Evolutionary conservation across 1,284 basidiomycete species (phyloP).

Genomic region (Cryptococcus wingfieldii): DNA sequence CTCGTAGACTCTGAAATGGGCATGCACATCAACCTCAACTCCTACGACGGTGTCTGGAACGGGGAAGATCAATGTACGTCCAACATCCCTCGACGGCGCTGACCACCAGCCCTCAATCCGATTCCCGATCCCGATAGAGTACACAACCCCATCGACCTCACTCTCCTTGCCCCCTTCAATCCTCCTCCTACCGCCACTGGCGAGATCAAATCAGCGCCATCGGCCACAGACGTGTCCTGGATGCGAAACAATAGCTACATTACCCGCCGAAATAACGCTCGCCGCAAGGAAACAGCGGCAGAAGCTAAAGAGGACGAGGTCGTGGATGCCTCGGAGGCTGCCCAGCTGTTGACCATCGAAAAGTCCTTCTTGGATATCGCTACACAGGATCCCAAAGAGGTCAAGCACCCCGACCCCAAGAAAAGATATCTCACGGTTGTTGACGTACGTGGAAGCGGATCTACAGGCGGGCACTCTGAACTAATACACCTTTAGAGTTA

Average conservation of each 20-base stretch:
- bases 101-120: constrained; percentile 59
- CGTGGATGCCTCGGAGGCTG: constrained; percentile 70
- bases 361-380: constrained; percentile 68
- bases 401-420: constrained; percentile 63
- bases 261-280: constrained; percentile 51
- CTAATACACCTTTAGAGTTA: constrained; percentile 51
- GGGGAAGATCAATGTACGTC: constrained; percentile 65
- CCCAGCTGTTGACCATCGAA: constrained; percentile 77
- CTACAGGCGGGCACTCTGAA: too few species aligned
- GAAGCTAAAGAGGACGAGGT: constrained; percentile 44
- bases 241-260: constrained; percentile 83
- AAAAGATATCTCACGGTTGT: constrained; percentile 72
- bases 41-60: constrained; percentile 77
- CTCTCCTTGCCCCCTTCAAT: constrained; percentile 33
- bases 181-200: constrained; percentile 18
- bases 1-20: constrained; percentile 90
- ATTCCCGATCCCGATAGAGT: constrained; percentile 59
- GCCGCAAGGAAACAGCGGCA: constrained; percentile 17
- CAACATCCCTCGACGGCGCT: constrained; percentile 52
- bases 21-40: constrained; percentile 83
- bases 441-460: constrained; percentile 52
- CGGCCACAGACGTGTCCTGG: constrained; percentile 68
- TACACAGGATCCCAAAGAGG: constrained; percentile 55
- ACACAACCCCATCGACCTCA: constrained; percentile 33
- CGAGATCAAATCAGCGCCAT: constrained; percentile 6